Base-by-base conservation (phyloP, 169 alveolate species). In the Plasmodium fragile region DNA sequence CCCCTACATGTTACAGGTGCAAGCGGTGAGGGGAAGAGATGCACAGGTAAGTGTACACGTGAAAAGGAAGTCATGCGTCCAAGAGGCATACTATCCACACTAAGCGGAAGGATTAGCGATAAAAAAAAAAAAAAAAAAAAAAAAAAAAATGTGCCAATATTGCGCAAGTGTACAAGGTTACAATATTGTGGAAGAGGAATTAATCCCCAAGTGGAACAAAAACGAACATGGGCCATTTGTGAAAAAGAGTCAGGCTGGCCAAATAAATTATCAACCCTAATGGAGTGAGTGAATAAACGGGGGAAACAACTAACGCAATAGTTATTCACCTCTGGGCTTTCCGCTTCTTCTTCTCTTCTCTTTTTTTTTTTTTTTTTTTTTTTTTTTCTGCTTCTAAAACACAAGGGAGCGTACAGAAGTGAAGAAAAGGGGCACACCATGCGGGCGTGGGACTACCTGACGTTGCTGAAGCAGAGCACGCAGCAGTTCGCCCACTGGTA, bases 401-500 rank as follows among this genome's bases (percentile, higher is more conserved):
- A 34, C 10, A 52, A 3, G 45, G 11, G 25, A 7, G 11, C 16
- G 45, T 0, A 59, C 32, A n/a, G 22, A 25, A 25, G n/a, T 4
- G 25, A 80, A 28, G 77, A 78, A 13, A 45, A 18, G 34, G 28
- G 39, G n/a, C n/a, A n/a, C 39, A 45, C 52, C 36, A 81, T 84
- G 92, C 77, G 34, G 16, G 1, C 5, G 41, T 28, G 16, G 55
- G 93, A 87, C 34, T 87, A 87, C 81, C 70, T 55, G 1, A 77
- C 70, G 7, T 49, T 53, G 30, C 18, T 82, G 28, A 92, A 52
- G 45, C 95, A 89, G 92, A 92, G 72, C 45, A 91, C 70, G 49
- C 43, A 71, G 53, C 52, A 84, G 65, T 77, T 95, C 69, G 72
- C 82, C 28, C 95, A 82, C 45, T 95, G 95, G 96, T 95, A 95